Base-by-base conservation (phyloP, 352 stramenopile genomes). In the Globisporangium irregulare region DNA sequence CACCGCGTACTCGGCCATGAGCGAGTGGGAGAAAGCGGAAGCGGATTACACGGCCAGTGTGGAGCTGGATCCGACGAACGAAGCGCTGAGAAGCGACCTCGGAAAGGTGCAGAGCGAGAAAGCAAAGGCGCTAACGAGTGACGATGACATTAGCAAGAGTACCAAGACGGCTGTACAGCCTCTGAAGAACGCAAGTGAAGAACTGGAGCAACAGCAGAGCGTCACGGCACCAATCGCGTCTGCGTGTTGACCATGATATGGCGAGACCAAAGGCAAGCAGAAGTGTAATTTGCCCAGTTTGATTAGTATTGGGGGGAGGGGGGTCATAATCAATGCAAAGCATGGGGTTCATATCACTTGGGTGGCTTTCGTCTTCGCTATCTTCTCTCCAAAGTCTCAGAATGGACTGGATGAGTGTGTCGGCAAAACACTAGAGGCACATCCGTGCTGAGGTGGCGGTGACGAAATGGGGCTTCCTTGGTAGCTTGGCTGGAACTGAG, bases 21-120 rank as follows among this genome's bases (percentile, higher is more conserved):
- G 64, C 2, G 36, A 81, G 8, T 81, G 76, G 51, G 51, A 71
- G 0, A 70, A 77, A 79, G 85, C 86, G 9, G 77, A 91, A 62
- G 55, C 63, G 38, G 82, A 92, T 51, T 92, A 87, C 34, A 72
- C 70, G 3, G 76, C 81, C 43, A 78, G 75, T 3, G 79, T 86
- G n/a, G 79, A 88, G 58, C 63, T 92, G 24, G 81, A 93, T 65
- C 82, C 78, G 46, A 72, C 67, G 1, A 94, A 90, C 59, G 67
- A 78, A 54, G 73, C 76, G 36, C 69, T 94, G 20, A 68, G 75
- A 25, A 50, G 62, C 9, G 86, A 92, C 65, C 72, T 92, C 14
- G 50, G 55, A 6, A 72, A 76, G 57, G 74, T 93, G 57, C 78
- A 64, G 3, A 25, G 41, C 10, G 54, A 69, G 46, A 60, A 38